These are phyloP conservation scores for Ophiosphaerella herpotricha DNA, from an alignment of 2,329 filamentous ascomycete species.

Conservation along the genomic window DNA sequence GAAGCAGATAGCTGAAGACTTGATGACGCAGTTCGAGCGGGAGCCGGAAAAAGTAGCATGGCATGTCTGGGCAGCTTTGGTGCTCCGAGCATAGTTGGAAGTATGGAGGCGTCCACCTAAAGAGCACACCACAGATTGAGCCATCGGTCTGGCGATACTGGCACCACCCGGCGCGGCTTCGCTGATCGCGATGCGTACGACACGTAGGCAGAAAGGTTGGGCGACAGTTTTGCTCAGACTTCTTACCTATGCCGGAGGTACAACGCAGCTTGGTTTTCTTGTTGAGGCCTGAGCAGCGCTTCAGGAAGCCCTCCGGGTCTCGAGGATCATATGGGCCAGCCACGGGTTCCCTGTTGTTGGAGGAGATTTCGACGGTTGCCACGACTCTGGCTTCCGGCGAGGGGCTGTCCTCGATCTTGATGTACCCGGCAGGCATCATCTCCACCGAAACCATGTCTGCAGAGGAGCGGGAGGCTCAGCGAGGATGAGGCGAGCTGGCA, in stretches of 20 bases:
- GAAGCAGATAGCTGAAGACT: conserved; percentile 39
- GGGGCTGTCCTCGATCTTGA: conserved; percentile 12
- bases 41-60: conserved; percentile 38
- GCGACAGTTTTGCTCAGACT: conserved; percentile 25
- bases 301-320: conserved; percentile 35
- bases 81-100: conserved; percentile 38
- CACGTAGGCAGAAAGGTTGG: conserved; percentile 37
- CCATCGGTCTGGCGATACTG: conserved; percentile 21
- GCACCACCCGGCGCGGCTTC: conserved; percentile 33
- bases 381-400: conserved; percentile 4
- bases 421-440: background rate
- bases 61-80: conserved; percentile 28
- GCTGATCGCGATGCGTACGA: conserved; percentile 33
- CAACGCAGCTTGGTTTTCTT: conserved; percentile 33
- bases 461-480: background rate
- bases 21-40: conserved; percentile 39
- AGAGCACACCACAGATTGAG: conserved; percentile 31
- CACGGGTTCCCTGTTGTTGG: background rate
- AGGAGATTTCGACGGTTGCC: conserved; percentile 5
- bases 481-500: background rate
- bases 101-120: conserved; percentile 35
- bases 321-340: conserved; percentile 11
- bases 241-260: conserved; percentile 24
- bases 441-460: conserved; percentile 1
- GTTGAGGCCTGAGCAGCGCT: conserved; percentile 32